Conservation (phyloP, 805 yeast genomes). For the Diddensiella transvaalensis region DNA sequence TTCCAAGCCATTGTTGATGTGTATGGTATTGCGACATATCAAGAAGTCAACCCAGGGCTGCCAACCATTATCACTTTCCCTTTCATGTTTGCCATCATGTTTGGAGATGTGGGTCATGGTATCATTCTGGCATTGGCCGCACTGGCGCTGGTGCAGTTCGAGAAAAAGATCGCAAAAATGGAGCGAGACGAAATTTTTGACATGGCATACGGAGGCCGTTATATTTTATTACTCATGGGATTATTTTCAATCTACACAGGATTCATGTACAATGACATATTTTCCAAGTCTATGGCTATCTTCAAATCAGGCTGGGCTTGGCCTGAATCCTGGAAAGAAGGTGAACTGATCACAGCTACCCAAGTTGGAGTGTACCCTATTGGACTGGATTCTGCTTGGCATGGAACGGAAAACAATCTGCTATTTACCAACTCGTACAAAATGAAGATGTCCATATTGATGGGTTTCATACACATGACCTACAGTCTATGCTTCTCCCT, state of each 20-base stretch:
- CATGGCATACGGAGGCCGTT: constrained; percentile 93
- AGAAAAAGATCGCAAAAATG: constrained; percentile 59
- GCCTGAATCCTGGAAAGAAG: constrained; percentile 69
- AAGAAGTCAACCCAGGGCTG: constrained; percentile 93
- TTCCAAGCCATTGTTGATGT: constrained; percentile 94
- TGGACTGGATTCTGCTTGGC: constrained; percentile 96
- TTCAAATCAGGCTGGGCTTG: constrained; percentile 90
- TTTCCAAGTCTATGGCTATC: constrained; percentile 84
- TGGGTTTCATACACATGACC: constrained; percentile 95
- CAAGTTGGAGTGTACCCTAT: constrained; percentile 68
- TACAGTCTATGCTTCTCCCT: constrained; percentile 81
- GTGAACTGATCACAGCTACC: constrained; percentile 64
- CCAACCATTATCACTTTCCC: constrained; percentile 96
- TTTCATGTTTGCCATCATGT: constrained; percentile 98
- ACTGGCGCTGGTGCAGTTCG: constrained; percentile 63
- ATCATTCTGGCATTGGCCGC: constrained; percentile 75
- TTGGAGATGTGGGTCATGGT: constrained; percentile 98
- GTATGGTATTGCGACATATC: constrained; percentile 88
- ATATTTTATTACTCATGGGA: constrained; percentile 92
- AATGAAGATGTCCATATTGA: constrained; percentile 91
- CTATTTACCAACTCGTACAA: constrained; percentile 92
- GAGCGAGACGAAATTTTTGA: constrained; percentile 84
- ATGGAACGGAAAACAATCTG: constrained; percentile 88
- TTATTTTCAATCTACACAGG: constrained; percentile 94
- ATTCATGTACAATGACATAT: constrained; percentile 85